Base-by-base conservation (phyloP, 495 filamentous ascomycete genomes). In the Daldinia concentrica region DNA sequence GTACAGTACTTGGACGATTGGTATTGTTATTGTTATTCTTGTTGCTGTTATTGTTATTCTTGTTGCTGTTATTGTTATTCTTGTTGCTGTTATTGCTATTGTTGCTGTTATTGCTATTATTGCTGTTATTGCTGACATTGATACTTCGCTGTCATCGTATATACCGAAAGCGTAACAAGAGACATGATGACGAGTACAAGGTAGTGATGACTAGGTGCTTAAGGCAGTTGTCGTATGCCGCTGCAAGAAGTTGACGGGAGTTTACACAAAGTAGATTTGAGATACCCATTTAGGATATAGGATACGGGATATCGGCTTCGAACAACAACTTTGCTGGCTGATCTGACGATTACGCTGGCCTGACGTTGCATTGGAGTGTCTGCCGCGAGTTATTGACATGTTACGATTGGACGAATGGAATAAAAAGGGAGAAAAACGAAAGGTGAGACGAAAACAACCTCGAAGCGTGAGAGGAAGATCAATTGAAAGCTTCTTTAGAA, bases 371-470 rank as follows among this genome's bases (percentile, higher is more conserved):
- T 73, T 58, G 54, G 51, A 66, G 58, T 34, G 71, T 73, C 66
- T 73, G 71, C 71, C 71, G 71, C 54, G 30, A 68, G 62, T 36
- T 14, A 12, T 36, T 14, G 11, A 36, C 34, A 51, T 29, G 58
- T 27, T 60, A 61, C 58, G 37, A 69, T 73, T 69, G 66, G 71
- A 41, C 29, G 41, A 64, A 55, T n/a, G 29, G 6, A 36, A 15
- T 32, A 36, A 57, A 5, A 51, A 30, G n/a, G 11, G 22, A 41
- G 9, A 64, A 39, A 57, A 55, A 50, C 39, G 45, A 68, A 73
- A 56, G 65, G 70, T 69, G 62, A 62, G 62, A 73, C 71, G 71
- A 73, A 69, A 66, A 73, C 54, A 32, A 69, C 29, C 11, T 65
- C 65, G 65, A 73, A 51, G 6, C 27, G 14, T 59, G 60, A 72